Evolutionary conservation across 164 flowering plant species (phyloP).

Genomic region (Cinnamomum micranthum): DNA sequence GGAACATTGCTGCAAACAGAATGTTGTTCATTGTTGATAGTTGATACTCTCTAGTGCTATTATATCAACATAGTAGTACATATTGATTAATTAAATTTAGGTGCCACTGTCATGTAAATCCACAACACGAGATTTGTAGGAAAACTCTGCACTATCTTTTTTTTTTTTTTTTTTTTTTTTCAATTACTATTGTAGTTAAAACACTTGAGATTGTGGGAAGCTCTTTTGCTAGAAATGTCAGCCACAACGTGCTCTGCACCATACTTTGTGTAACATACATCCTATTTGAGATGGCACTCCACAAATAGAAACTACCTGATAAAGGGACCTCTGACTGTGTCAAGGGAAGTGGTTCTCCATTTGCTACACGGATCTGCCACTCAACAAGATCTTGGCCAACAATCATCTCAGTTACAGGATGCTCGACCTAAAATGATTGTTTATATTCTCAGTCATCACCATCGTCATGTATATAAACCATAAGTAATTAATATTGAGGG

Average conservation of each 20-base stretch:
- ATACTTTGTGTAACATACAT: not conserved
- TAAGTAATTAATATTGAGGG: not conserved
- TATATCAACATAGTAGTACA: too few relatives aligned
- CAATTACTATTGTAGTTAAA: not conserved
- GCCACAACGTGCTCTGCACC: not conserved
- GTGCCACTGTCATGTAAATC: too few relatives aligned
- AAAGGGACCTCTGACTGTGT: constrained; percentile 77
- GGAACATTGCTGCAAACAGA: too few relatives aligned
- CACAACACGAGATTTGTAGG: not conserved
- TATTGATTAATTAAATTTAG: too few relatives aligned
- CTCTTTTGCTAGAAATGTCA: not conserved
- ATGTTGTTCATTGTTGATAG: too few relatives aligned
- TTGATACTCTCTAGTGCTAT: too few relatives aligned
- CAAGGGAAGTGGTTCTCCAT: constrained; percentile 88
- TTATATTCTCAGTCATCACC: not conserved
- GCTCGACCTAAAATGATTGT: constrained; percentile 73
- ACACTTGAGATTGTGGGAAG: not conserved
- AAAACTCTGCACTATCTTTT: not conserved
- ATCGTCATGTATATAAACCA: not conserved
- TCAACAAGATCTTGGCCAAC: constrained; percentile 99
- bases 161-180: too few relatives aligned
- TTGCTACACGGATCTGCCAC: constrained; percentile 98
- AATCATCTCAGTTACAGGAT: constrained; percentile 99
- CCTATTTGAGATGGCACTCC: not conserved
- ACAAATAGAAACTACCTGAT: constrained; percentile 41